phyloP scores from a whole-genome alignment of 352 stramenopile genomes.

The Salisapilia sapeloensis region DNA sequence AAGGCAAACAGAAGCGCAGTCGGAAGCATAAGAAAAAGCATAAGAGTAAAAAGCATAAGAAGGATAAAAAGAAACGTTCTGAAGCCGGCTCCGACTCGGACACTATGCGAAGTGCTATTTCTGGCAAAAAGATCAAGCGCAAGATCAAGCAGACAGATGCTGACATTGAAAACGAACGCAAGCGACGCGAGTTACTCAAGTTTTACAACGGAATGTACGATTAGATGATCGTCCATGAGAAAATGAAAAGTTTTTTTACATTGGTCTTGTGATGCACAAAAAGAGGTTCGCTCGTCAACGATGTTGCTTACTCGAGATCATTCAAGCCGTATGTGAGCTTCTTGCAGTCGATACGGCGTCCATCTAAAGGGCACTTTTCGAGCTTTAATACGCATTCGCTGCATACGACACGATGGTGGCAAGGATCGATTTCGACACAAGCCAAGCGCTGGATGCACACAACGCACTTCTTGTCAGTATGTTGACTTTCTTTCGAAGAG shows the following conservation, averaged over 20 bases:
- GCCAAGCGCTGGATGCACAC: slow-evolving; percentile 28
- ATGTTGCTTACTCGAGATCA: slow-evolving; percentile 7
- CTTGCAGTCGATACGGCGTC: slow-evolving; percentile 34
- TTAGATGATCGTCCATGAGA: too few relatives aligned
- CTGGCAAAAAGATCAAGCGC: slow-evolving; percentile 77
- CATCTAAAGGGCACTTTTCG: slow-evolving; percentile 35
- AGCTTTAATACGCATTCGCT: slow-evolving; percentile 27
- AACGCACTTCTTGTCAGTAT: slow-evolving; percentile 23
- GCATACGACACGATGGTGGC: slow-evolving; percentile 45
- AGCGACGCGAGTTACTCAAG: slow-evolving; percentile 60
- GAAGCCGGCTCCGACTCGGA: slow-evolving; percentile 25
- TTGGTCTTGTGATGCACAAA: not conserved
- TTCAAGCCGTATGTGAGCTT: slow-evolving; percentile 42
- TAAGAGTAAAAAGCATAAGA: slow-evolving; percentile 3
- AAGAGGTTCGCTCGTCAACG: slow-evolving; percentile 4
- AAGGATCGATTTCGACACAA: slow-evolving; percentile 34
- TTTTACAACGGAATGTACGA: slow-evolving; percentile 83
- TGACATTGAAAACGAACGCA: slow-evolving; percentile 51
- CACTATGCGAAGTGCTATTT: slow-evolving; percentile 62
- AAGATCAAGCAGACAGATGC: slow-evolving; percentile 36
- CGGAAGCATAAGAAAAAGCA: slow-evolving; percentile 14
- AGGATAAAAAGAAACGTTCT: slow-evolving; percentile 11
- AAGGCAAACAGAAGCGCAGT: too few relatives aligned
- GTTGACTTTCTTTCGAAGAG: too few relatives aligned
- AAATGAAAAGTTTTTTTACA: slow-evolving; percentile 1